Percentiles rank a stretch among this genome's conserved stretches.
These are phyloP conservation scores for Mortierella sp. DNA, from an alignment of 371 early-diverging fungal genomes.

Conservation along the genomic window DNA sequence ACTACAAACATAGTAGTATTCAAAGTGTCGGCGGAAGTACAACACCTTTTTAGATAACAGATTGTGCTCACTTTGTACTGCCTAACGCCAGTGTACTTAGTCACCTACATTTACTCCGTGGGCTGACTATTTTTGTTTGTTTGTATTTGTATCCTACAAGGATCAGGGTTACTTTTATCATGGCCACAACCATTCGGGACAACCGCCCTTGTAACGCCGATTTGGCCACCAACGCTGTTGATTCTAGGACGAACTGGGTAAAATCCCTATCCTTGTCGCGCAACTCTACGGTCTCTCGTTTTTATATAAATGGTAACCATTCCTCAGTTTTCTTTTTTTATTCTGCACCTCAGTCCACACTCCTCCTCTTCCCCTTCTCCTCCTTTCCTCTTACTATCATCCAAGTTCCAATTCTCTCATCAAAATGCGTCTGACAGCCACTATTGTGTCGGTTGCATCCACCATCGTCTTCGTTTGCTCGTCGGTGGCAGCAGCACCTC, in stretches of 20 bases:
- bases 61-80: slow-evolving; percentile 10
- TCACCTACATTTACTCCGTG: slow-evolving; percentile 26
- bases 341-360: neutral
- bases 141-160: neutral
- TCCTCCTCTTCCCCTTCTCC: neutral
- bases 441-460: slow-evolving; percentile 43
- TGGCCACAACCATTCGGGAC: neutral
- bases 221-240: neutral
- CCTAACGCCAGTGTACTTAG: slow-evolving; percentile 1
- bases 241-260: neutral
- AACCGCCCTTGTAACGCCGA: neutral
- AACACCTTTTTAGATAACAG: slow-evolving; percentile 16
- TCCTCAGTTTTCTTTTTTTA: neutral
- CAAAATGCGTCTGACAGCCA: slow-evolving; percentile 37
- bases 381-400: no score
- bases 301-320: neutral
- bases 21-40: neutral
- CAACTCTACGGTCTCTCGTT: neutral
- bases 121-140: neutral
- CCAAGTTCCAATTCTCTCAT: neutral
- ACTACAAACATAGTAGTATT: no score
- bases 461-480: slow-evolving; percentile 27
- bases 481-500: slow-evolving; percentile 27
- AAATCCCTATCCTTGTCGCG: neutral
- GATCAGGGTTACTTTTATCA: slow-evolving; percentile 9